A percentile compares a stretch with the other conserved stretches of the same genome.
Evolutionary conservation across 495 filamentous ascomycete genomes (phyloP).

Genomic region (Neurospora africana): DNA sequence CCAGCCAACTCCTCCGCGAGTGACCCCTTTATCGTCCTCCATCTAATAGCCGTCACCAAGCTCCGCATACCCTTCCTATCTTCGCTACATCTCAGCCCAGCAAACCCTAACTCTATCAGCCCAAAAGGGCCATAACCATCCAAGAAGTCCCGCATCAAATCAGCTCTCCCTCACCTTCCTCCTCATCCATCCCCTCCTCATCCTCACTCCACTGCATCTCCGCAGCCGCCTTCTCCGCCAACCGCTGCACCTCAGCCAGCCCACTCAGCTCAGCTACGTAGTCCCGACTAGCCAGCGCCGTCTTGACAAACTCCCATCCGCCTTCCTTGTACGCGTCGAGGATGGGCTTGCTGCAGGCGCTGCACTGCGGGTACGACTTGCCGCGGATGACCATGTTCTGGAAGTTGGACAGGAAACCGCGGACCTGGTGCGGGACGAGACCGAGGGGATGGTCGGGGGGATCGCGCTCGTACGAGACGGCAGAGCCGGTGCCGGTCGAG

Average conservation of each 20-base stretch:
- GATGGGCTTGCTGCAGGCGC: constrained; percentile 76
- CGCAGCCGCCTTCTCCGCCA: constrained; percentile 48
- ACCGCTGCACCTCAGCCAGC: constrained; percentile 78
- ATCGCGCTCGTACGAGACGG: constrained; percentile 41
- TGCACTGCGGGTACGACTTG: constrained; percentile 78
- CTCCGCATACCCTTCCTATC: not conserved
- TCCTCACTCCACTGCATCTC: constrained; percentile 40
- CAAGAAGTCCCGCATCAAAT: constrained; percentile 4
- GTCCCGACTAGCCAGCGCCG: constrained; percentile 69
- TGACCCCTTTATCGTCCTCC: not conserved
- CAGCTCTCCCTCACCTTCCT: constrained; percentile 36
- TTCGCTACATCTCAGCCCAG: not conserved
- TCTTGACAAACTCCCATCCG: constrained; percentile 84
- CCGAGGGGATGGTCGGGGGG: constrained; percentile 65
- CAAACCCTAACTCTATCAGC: not conserved
- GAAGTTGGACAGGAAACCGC: constrained; percentile 81
- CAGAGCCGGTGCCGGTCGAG: constrained; percentile 14
- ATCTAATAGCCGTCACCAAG: not conserved
- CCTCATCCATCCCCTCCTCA: constrained; percentile 27
- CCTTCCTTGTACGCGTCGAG: constrained; percentile 57
- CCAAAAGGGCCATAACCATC: not conserved
- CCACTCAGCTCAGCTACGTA: constrained; percentile 89
- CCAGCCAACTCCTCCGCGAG: not conserved
- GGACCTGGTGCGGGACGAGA: constrained; percentile 82
- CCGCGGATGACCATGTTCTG: constrained; percentile 75